These are phyloP conservation scores for Cutaneotrichosporon mucoides DNA, from an alignment of 1,284 basidiomycete species.

Conservation along the genomic window DNA sequence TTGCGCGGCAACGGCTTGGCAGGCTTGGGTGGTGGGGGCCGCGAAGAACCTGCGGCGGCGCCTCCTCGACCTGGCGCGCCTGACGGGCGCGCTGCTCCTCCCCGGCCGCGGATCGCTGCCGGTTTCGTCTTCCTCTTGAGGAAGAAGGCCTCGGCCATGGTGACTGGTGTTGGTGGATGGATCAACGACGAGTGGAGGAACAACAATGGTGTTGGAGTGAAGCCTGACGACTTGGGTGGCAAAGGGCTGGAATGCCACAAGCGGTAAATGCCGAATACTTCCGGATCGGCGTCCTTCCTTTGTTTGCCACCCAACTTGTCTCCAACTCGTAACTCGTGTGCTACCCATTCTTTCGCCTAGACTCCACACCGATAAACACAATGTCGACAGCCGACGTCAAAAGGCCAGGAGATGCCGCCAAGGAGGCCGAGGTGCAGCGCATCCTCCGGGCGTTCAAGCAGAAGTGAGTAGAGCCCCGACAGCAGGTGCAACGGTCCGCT, in stretches of 20 bases:
- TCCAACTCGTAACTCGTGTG: not conserved
- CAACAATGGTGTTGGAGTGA: not conserved
- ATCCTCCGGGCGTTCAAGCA: constrained; percentile 55
- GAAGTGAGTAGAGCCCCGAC: constrained; percentile 44
- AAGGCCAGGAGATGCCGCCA: not conserved
- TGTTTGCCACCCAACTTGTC: constrained; percentile 7
- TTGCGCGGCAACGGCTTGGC: not conserved
- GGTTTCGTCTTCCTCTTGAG: constrained; percentile 32
- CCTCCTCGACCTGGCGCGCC: not conserved
- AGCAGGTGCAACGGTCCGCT: constrained; percentile 6
- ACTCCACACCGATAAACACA: not conserved
- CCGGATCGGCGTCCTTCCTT: not conserved
- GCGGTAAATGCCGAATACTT: not conserved
- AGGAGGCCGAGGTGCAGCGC: constrained; percentile 45
- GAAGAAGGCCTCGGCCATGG: constrained; percentile 36
- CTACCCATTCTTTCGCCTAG: not conserved
- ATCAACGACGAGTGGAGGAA: not conserved
- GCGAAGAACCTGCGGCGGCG: not conserved
- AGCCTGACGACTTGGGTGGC: not conserved
- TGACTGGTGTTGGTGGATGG: not conserved
- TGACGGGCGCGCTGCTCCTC: not conserved
- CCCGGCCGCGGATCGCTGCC: not conserved
- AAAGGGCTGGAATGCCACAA: not conserved
- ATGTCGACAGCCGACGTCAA: constrained; percentile 21
- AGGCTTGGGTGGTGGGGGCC: not conserved